Conservation (phyloP, 2,329 filamentous ascomycete species). For the Arthrobotrys musiformis region DNA sequence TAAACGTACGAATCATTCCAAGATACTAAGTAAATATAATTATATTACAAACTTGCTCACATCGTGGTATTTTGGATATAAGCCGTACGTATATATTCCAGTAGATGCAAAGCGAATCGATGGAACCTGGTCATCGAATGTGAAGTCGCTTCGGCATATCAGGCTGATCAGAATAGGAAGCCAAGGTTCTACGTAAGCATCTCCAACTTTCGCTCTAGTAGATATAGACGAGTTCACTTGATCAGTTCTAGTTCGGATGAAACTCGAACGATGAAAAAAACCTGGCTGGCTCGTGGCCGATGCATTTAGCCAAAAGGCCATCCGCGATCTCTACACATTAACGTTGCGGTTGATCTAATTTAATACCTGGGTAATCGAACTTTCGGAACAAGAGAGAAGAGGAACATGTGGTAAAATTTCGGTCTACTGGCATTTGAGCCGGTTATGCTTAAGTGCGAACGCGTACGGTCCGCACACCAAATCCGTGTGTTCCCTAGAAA, state of each 20-base stretch:
- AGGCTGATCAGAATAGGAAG: constrained; percentile 25
- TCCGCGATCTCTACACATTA: constrained; percentile 2
- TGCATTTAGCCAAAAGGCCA: constrained; percentile 46
- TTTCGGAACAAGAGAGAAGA: neutral
- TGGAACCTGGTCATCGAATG: neutral
- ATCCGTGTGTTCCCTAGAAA: neutral
- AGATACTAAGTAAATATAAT: too few relatives aligned
- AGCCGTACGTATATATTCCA: neutral
- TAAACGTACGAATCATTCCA: neutral
- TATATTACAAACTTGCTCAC: neutral
- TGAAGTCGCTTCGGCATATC: neutral
- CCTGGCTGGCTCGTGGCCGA: constrained; percentile 20
- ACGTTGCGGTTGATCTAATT: neutral
- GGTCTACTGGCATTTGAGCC: neutral
- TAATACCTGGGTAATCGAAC: neutral
- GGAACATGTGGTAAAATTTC: neutral
- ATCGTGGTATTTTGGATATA: neutral
- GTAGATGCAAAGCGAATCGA: neutral
- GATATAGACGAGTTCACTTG: neutral
- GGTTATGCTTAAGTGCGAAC: too few relatives aligned
- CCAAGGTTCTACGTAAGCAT: constrained; percentile 17
- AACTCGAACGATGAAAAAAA: constrained; percentile 18
- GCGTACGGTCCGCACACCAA: too few relatives aligned
- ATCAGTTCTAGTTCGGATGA: constrained; percentile 24
- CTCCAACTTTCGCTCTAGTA: neutral